These are phyloP conservation scores for Metschnikowia dekortorum DNA, from an alignment of 805 yeast genomes.

Conservation along the genomic window DNA sequence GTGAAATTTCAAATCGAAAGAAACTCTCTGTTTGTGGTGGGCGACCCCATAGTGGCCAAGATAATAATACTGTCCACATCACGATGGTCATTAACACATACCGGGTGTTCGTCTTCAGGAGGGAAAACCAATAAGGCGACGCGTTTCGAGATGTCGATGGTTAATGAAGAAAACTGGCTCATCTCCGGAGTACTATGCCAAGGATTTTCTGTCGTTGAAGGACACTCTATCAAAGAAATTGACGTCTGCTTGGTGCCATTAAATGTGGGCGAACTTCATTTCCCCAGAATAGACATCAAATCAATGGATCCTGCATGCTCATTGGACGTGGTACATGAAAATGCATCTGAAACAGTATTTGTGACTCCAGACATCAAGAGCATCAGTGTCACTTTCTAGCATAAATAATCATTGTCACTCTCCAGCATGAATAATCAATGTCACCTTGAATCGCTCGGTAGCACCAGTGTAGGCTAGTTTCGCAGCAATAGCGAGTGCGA, in stretches of 20 bases:
- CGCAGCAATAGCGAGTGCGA: slow-evolving; percentile 2
- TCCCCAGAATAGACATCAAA: slow-evolving; percentile 56
- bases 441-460: background rate
- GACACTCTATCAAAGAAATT: slow-evolving; percentile 15
- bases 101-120: slow-evolving; percentile 12
- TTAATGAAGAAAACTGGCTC: slow-evolving; percentile 70
- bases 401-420: background rate
- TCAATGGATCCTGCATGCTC: slow-evolving; percentile 25
- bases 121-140: slow-evolving; percentile 7
- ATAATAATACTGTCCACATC: slow-evolving; percentile 42
- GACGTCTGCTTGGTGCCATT: slow-evolving; percentile 63
- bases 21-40: slow-evolving; percentile 49
- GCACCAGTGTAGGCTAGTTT: background rate
- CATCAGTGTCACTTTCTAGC: slow-evolving; percentile 54
- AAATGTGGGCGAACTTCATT: slow-evolving; percentile 63
- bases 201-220: slow-evolving; percentile 37
- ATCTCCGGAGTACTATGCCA: slow-evolving; percentile 66
- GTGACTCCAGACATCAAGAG: slow-evolving; percentile 68
- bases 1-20: slow-evolving; percentile 40
- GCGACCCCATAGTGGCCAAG: slow-evolving; percentile 52
- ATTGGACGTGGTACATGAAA: slow-evolving; percentile 61
- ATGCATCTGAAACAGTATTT: slow-evolving; percentile 63
- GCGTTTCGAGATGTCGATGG: slow-evolving; percentile 44
- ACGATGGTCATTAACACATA: slow-evolving; percentile 35
- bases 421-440: background rate